Base-by-base conservation (phyloP, 2,329 filamentous ascomycete species). In the Mariannaea elegans region DNA sequence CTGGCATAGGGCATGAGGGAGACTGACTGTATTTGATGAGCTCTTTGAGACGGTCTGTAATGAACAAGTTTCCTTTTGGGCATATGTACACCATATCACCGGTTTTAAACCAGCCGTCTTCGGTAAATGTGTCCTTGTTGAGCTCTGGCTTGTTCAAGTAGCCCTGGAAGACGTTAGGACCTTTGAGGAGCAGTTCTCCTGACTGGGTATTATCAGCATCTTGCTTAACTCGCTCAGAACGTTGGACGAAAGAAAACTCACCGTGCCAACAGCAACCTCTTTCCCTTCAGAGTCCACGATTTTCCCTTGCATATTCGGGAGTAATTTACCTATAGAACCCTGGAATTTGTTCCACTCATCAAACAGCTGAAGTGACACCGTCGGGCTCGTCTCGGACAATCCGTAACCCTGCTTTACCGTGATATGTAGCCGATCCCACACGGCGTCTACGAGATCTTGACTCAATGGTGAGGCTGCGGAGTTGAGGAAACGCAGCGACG, bases 341-440 rank as follows among this genome's bases (percentile, higher is more conserved):
- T 94, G 88, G 45, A 85, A 87, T 48, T 83, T 87, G 62, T 87
- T 80, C 92, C 93, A 97, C 66, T 92, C 89, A 32, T 87, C 85
- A 81, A 91, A 89, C 7, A 83, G 79, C 76, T 93, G 92, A 9
- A 87, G 86, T 67, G 93, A 89, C 0, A 92, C 91, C 0, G 88
- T 90, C 0, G 94, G 93, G 23, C 89, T 89, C 13, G 93, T 96
- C 79, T 98, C 94, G 5, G 89, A 93, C 5, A 98, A 83, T 0
- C 94, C 94, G 72, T 97, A 98, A 16, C 92, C 94, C 77, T 98
- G 94, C 81, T 97, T 97, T 61, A 97, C 87, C 2, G 90, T 89
- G 18, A 96, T 82, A 50, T 87, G 87, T 59, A 95, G 86, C 7
- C 93, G 87, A 18, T 85, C 77, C 81, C 92, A 91, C 3, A 95